Evolutionary conservation across 768 basidiomycete species (phyloP), one percentile per base, ranked within the genome.

Genomic region (Tricholoma sp.): DNA sequence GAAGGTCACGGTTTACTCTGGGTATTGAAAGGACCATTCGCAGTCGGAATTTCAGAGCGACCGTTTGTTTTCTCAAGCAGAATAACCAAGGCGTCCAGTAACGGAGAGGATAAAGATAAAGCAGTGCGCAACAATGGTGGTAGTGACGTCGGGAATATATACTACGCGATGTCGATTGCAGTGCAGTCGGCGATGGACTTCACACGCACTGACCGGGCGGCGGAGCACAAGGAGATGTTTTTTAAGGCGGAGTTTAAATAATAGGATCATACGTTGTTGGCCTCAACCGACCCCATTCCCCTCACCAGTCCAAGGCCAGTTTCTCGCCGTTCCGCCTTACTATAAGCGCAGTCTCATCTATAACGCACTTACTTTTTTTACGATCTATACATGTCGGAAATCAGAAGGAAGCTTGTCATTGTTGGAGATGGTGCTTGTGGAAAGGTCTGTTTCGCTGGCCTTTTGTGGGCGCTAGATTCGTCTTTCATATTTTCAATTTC

Each of bases 371-470:
- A 24, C 36, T 37, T 41, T 29, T 42, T 29, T 28, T 34, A 53
- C 47, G 55, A 54, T 36, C 37, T 31, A 58, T 24, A 17, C 47
- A 98, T 98, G 94, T 88, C 94, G 71, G 95, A 97, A 80, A 96
- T 98, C 75, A 85, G 95, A 77, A 89, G 94, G 76, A 98, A 98
- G 77, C 88, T 98, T 66, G 95, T 98, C 73, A 97, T 98, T 73
- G 95, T 98, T 64, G 95, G 95, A 73, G 94, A 96, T 79, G 94
- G 94, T 83, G 93, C 92, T 75, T 95, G 92, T 66, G 93, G 92
- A 77, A 94, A 94, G 89, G 90, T 90, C 37, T 50, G 65, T 63
- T 53, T 53, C 32, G 37, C 18, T 28, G 37, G 28, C 52, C n/a
- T 28, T 56, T 7, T 32, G 32, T 28, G 36, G 42, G 37, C 54